Evolutionary conservation across 2,329 filamentous ascomycete genomes (phyloP).

Genomic region (Acarospora socialis): DNA sequence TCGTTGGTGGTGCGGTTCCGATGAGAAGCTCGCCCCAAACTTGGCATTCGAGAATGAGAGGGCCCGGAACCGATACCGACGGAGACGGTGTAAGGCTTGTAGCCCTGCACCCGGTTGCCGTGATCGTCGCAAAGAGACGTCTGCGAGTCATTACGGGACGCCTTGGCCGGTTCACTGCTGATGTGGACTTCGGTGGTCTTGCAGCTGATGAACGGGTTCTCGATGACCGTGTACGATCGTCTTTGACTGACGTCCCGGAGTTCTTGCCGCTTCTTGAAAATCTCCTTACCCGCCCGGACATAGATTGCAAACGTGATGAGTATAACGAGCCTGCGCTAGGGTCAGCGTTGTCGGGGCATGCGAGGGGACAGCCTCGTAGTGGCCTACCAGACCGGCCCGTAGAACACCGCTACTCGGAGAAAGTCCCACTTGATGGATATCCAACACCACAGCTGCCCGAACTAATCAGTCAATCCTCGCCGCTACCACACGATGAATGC

Average conservation of each 20-base stretch:
- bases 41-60: neutral
- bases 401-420: slow-evolving; percentile 61
- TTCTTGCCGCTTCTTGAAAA: slow-evolving; percentile 9
- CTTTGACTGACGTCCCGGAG: slow-evolving; percentile 9
- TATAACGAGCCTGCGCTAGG: neutral
- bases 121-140: neutral
- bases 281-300: slow-evolving; percentile 7
- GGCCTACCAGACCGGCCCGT: slow-evolving; percentile 24
- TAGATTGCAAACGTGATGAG: slow-evolving; percentile 10
- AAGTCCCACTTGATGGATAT: slow-evolving; percentile 51
- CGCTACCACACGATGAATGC: slow-evolving; percentile 12
- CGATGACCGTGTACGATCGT: no score
- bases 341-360: neutral
- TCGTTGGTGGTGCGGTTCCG: slow-evolving; percentile 6
- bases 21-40: neutral
- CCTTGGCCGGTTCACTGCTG: slow-evolving; percentile 6
- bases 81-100: slow-evolving; percentile 11
- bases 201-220: slow-evolving; percentile 8
- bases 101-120: no score
- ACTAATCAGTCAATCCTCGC: neutral
- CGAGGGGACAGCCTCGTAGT: neutral
- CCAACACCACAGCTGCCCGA: slow-evolving; percentile 66
- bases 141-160: neutral
- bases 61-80: slow-evolving; percentile 7
- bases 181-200: slow-evolving; percentile 12